phyloP scores from a whole-genome alignment of 805 yeast species.

The Candida alai region DNA sequence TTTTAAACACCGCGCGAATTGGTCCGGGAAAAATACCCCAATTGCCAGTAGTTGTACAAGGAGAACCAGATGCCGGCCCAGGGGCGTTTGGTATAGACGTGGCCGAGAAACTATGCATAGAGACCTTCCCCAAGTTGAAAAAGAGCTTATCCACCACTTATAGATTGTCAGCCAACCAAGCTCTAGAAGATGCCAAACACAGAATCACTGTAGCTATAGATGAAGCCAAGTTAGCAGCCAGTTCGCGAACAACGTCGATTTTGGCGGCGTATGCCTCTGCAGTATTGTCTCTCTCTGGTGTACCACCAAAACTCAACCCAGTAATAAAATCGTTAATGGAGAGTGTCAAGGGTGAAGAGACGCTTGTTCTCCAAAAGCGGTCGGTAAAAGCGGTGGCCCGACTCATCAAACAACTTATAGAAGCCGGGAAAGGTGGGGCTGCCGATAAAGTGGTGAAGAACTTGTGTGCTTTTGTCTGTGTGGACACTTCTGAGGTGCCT shows the following conservation, averaged over 20 bases:
- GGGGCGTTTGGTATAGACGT: slow-evolving; percentile 80
- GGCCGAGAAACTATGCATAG: slow-evolving; percentile 66
- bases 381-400: slow-evolving; percentile 67
- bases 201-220: slow-evolving; percentile 63
- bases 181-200: slow-evolving; percentile 74
- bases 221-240: slow-evolving; percentile 56
- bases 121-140: slow-evolving; percentile 62
- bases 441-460: slow-evolving; percentile 88
- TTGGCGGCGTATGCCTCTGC: slow-evolving; percentile 78
- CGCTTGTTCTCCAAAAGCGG: slow-evolving; percentile 60
- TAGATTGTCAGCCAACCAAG: slow-evolving; percentile 65
- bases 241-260: slow-evolving; percentile 54
- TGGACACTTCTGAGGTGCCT: slow-evolving; percentile 94
- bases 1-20: slow-evolving; percentile 72
- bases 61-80: slow-evolving; percentile 91
- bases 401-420: slow-evolving; percentile 57
- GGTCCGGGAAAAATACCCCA: slow-evolving; percentile 71
- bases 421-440: slow-evolving; percentile 60
- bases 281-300: slow-evolving; percentile 51
- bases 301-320: slow-evolving; percentile 89
- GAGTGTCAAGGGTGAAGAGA: slow-evolving; percentile 74
- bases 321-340: slow-evolving; percentile 90
- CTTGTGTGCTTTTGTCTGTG: slow-evolving; percentile 88
- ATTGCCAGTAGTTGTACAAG: slow-evolving; percentile 86
- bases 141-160: slow-evolving; percentile 62